Evolutionary conservation across 495 filamentous ascomycete species (phyloP).

Genomic region (Eremomyces bilateralis): DNA sequence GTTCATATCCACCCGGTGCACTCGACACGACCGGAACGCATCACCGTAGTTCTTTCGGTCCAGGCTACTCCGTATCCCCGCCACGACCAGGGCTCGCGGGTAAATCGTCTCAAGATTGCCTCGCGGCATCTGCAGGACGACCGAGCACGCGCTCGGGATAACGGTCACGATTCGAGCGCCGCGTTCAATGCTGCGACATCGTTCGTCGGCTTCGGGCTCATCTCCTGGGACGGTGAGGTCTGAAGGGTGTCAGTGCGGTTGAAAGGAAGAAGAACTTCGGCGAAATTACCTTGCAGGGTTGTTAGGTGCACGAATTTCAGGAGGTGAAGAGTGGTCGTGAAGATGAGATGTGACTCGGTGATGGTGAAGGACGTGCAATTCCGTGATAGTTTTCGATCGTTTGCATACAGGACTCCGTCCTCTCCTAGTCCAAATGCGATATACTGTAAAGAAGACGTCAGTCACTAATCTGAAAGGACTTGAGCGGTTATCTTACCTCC

Average conservation of each 20-base stretch:
- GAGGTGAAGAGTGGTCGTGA: conserved; percentile 76
- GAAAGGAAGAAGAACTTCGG: background rate
- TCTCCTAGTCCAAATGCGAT: conserved; percentile 27
- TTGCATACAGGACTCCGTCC: conserved; percentile 58
- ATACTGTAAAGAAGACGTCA: too few relatives aligned
- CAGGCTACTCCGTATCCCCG: conserved; percentile 63
- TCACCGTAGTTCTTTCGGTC: conserved; percentile 56
- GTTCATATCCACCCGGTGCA: conserved; percentile 92
- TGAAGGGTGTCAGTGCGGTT: conserved; percentile 12
- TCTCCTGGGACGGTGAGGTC: conserved; percentile 68
- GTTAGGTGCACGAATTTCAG: conserved; percentile 82
- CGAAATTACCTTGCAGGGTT: conserved; percentile 34
- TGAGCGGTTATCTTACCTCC: too few relatives aligned
- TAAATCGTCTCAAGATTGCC: conserved; percentile 93
- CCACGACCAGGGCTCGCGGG: conserved; percentile 76
- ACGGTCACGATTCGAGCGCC: conserved; percentile 71
- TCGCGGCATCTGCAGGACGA: conserved; percentile 80
- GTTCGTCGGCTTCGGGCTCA: conserved; percentile 75
- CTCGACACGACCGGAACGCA: conserved; percentile 72
- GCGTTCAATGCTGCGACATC: conserved; percentile 80
- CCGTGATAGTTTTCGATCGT: conserved; percentile 45
- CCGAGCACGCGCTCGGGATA: conserved; percentile 63
- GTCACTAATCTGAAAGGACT: too few relatives aligned
- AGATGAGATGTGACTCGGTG: conserved; percentile 66
- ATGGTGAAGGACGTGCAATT: conserved; percentile 82